Percentiles rank a stretch among this genome's conserved stretches.
Evolutionary conservation across 208 protist genomes (phyloP).

Genomic region (Hexamita inflata): DNA sequence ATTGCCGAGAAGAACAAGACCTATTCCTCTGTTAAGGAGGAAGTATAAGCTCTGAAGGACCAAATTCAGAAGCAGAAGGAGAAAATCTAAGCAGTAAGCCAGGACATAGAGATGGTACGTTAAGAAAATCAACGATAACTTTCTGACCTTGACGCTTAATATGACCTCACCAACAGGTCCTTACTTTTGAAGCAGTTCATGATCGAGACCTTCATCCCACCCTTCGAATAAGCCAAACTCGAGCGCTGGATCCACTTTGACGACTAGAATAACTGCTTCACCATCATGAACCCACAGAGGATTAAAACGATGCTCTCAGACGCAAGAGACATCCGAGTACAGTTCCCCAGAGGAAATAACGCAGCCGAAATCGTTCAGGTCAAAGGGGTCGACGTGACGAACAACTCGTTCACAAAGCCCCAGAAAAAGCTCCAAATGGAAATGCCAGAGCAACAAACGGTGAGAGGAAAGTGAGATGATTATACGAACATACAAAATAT

Average conservation of each 20-base stretch:
- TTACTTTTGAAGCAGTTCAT: background rate
- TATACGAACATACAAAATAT: no score
- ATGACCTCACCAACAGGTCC: background rate
- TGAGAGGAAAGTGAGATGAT: no score
- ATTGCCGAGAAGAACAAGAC: background rate
- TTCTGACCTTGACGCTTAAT: background rate
- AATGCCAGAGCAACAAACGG: no score
- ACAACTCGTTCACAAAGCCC: no score
- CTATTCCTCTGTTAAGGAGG: background rate
- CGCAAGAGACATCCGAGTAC: background rate
- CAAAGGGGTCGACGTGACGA: no score
- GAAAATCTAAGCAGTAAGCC: background rate
- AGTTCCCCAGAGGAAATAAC: background rate
- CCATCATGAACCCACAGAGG: background rate
- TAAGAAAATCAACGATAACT: background rate
- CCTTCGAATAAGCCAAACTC: background rate
- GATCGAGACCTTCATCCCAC: background rate
- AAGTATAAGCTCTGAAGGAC: background rate
- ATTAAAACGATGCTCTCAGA: background rate
- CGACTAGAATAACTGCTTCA: background rate
- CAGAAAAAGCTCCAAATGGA: no score
- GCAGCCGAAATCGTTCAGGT: no score
- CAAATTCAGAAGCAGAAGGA: background rate
- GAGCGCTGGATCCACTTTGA: background rate
- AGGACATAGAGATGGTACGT: background rate